A percentile compares a stretch with the other conserved stretches of the same genome.
These are phyloP conservation scores for Brassica incana DNA, from an alignment of 345 rosid species.

Conservation along the genomic window DNA sequence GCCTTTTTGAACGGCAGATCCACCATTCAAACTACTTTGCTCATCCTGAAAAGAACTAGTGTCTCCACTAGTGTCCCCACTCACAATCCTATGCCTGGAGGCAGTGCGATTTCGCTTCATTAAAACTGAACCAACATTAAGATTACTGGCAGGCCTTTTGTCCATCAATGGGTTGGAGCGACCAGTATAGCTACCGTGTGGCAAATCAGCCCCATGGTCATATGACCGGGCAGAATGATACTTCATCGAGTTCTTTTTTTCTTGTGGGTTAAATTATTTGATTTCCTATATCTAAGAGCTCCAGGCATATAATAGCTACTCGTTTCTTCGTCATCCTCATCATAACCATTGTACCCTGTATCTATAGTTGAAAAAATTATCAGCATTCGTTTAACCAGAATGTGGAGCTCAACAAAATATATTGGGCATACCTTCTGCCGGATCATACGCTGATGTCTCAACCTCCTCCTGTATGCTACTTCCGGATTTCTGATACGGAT, in stretches of 20 bases:
- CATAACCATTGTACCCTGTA: conserved; percentile 59
- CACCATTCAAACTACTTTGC: conserved; percentile 66
- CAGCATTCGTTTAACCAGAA: background rate
- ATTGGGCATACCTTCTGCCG: conserved; percentile 63
- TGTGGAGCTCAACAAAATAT: conserved; percentile 27
- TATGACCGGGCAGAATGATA: conserved; percentile 51
- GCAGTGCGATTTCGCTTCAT: conserved; percentile 84
- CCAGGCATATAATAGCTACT: conserved; percentile 63
- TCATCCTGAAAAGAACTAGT: conserved; percentile 95
- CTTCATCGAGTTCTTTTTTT: conserved; percentile 53
- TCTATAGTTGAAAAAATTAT: conserved; percentile 46
- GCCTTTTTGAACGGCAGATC: conserved; percentile 63
- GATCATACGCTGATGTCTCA: conserved; percentile 66
- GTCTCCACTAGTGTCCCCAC: conserved; percentile 95
- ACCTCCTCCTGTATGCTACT: conserved; percentile 78
- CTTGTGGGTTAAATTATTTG: conserved; percentile 55
- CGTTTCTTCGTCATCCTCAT: conserved; percentile 91
- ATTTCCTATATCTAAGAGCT: conserved; percentile 52
- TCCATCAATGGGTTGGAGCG: conserved; percentile 58
- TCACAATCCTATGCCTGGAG: conserved; percentile 69
- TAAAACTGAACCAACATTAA: conserved; percentile 61
- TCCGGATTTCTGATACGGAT: conserved; percentile 59
- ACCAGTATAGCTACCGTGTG: conserved; percentile 46
- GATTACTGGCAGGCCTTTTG: conserved; percentile 63
- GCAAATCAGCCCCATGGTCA: conserved; percentile 56